These are phyloP conservation scores for barley (Hordeum vulgare) DNA, from an alignment of 176 grass and related monocot genomes.

Conservation along the genomic window MorexV3_pseudomolecules_assembly NC_058521.1:350228832-350229331, in stretches of 20 bases:
- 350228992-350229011: not conserved
- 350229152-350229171: slow-evolving; percentile 51
- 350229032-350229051: not conserved
- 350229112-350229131: slow-evolving; percentile 64
- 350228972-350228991: slow-evolving; percentile 57
- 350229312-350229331: slow-evolving; percentile 34
- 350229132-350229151: slow-evolving; percentile 61
- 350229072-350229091: slow-evolving; percentile 59
- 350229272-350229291: slow-evolving; percentile 65
- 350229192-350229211: slow-evolving; percentile 64
- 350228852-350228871: slow-evolving; percentile 54
- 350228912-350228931: slow-evolving; percentile 57
- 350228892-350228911: slow-evolving; percentile 61
- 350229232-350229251: slow-evolving; percentile 72
- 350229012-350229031: not conserved
- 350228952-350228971: slow-evolving; percentile 57
- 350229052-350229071: slow-evolving; percentile 57
- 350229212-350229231: slow-evolving; percentile 83
- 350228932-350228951: slow-evolving; percentile 60
- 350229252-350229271: slow-evolving; percentile 86
- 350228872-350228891: slow-evolving; percentile 59
- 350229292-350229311: slow-evolving; percentile 67
- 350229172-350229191: slow-evolving; percentile 60
- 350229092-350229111: slow-evolving; percentile 74
- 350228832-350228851: slow-evolving; percentile 39